Evolutionary conservation across 2,329 filamentous ascomycete species (phyloP).

Genomic region (Arachnomyces sp.): DNA sequence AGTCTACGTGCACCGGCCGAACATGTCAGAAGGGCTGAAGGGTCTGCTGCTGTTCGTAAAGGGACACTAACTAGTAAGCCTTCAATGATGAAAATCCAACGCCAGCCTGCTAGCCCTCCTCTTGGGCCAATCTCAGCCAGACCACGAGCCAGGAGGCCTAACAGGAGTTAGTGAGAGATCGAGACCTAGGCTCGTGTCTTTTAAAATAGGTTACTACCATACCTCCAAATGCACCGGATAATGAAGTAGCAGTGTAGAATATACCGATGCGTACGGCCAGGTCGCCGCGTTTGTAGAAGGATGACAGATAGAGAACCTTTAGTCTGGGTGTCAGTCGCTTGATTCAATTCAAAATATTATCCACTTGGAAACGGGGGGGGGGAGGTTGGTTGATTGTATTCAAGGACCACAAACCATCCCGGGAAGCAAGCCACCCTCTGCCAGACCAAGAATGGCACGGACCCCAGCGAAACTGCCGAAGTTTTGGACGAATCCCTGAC

Average conservation of each 20-base stretch:
- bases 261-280: constrained; percentile 3
- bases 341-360: background rate
- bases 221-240: no score
- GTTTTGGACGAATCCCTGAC: constrained; percentile 29
- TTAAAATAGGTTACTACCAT: no score
- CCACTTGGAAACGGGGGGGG: constrained; percentile 7
- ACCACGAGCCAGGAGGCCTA: no score
- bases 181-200: no score
- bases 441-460: constrained; percentile 54
- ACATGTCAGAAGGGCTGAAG: no score
- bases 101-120: no score
- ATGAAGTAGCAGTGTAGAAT: constrained; percentile 5
- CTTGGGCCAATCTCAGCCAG: no score
- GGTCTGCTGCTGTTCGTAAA: no score
- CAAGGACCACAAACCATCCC: constrained; percentile 46
- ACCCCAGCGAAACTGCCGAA: constrained; percentile 53
- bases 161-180: no score
- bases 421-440: constrained; percentile 59
- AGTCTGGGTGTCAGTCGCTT: background rate
- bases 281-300: constrained; percentile 5
- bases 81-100: no score
- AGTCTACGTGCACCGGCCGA: no score
- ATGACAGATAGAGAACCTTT: constrained; percentile 5
- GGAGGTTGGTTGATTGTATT: background rate
- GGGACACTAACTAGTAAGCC: no score